Evolutionary conservation across 805 yeast genomes (phyloP).

Genomic region (Hermanozyma aechmeae): DNA sequence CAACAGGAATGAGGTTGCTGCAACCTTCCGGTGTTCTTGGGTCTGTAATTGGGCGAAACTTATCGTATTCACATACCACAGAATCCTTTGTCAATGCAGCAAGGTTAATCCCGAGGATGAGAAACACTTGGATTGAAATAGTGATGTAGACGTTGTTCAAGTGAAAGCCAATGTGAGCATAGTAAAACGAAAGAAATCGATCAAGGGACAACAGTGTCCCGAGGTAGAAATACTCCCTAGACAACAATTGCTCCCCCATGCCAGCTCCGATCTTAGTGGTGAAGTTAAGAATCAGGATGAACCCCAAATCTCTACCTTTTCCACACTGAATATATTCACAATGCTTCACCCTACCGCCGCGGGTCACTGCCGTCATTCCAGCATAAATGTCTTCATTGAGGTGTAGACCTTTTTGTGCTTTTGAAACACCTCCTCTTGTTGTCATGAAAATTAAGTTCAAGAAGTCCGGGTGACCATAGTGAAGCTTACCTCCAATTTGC

Average conservation of each 20-base stretch:
- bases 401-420: slow-evolving; percentile 90
- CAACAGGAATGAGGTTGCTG: slow-evolving; percentile 74
- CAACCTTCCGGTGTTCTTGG: slow-evolving; percentile 74
- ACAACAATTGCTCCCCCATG: slow-evolving; percentile 93
- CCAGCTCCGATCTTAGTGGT: slow-evolving; percentile 97
- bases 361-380: slow-evolving; percentile 79
- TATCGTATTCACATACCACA: slow-evolving; percentile 57
- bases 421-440: slow-evolving; percentile 91
- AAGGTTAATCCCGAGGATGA: slow-evolving; percentile 68
- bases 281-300: slow-evolving; percentile 84
- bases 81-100: slow-evolving; percentile 74
- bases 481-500: slow-evolving; percentile 89
- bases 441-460: slow-evolving; percentile 86
- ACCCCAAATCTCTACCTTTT: slow-evolving; percentile 92
- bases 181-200: slow-evolving; percentile 83
- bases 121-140: slow-evolving; percentile 78
- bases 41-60: slow-evolving; percentile 64
- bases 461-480: slow-evolving; percentile 96
- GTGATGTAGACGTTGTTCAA: slow-evolving; percentile 83
- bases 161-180: slow-evolving; percentile 97
- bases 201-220: slow-evolving; percentile 89
- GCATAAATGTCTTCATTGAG: slow-evolving; percentile 93
- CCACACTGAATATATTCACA: slow-evolving; percentile 96
- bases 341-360: slow-evolving; percentile 93
- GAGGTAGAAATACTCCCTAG: slow-evolving; percentile 83